Evolutionary conservation across 345 rosid species (phyloP).

Genomic region (Eucalyptus lansdowneana): DNA sequence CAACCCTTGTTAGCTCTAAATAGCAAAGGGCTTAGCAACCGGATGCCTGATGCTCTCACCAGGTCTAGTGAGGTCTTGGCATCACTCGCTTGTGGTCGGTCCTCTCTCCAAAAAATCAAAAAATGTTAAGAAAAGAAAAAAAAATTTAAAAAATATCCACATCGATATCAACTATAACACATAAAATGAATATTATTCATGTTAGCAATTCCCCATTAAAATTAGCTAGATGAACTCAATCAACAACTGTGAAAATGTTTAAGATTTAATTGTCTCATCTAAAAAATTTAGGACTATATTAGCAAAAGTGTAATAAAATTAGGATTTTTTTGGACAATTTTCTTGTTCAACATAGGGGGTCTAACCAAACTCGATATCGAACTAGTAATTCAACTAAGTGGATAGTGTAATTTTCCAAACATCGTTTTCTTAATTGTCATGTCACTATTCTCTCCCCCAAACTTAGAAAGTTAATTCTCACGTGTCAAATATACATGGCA

Average conservation of each 20-base stretch:
- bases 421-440: neutral
- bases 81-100: rapidly evolving
- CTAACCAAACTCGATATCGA: neutral
- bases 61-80: rapidly evolving
- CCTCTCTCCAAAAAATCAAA: neutral
- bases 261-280: rapidly evolving
- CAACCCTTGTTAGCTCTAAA: rapidly evolving
- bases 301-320: neutral
- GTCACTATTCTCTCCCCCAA: neutral
- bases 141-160: rapidly evolving
- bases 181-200: rapidly evolving
- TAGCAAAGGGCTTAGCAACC: rapidly evolving
- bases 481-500: neutral
- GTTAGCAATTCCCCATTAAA: rapidly evolving
- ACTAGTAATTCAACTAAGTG: neutral
- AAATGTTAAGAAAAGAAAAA: rapidly evolving
- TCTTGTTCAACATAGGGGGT: rapidly evolving
- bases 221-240: rapidly evolving
- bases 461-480: neutral
- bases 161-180: rapidly evolving
- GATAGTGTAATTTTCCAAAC: neutral
- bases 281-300: neutral
- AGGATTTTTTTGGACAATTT: neutral
- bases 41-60: rapidly evolving
- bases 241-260: rapidly evolving